Conservation (phyloP, 352 stramenopile species). For the Phytophthora pisi region DNA sequence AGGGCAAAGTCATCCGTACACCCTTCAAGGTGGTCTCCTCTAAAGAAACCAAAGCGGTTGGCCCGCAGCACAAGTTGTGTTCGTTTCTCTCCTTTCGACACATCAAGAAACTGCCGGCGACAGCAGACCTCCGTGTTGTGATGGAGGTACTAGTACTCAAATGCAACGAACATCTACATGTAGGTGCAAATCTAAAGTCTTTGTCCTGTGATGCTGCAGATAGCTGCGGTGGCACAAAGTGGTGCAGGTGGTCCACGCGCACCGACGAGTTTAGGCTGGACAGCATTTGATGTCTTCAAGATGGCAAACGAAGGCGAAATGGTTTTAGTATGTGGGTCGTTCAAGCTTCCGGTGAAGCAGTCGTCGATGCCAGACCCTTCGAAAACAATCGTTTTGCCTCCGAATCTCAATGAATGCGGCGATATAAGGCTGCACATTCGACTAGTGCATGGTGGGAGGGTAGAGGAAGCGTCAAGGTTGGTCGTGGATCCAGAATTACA, state of each 20-base stretch:
- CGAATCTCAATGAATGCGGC: slow-evolving; percentile 13
- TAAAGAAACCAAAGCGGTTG: slow-evolving; percentile 37
- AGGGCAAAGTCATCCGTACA: slow-evolving; percentile 39
- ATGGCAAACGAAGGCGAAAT: slow-evolving; percentile 10
- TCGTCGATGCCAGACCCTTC: slow-evolving; percentile 50
- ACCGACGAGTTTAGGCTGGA: slow-evolving; percentile 51
- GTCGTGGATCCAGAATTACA: slow-evolving; percentile 43
- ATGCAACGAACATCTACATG: neutral
- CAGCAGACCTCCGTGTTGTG: slow-evolving; percentile 36
- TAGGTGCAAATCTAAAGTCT: neutral
- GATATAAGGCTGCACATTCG: slow-evolving; percentile 43
- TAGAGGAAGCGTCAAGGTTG: slow-evolving; percentile 35
- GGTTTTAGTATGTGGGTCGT: slow-evolving; percentile 30
- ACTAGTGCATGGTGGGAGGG: slow-evolving; percentile 35
- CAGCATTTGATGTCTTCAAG: slow-evolving; percentile 43
- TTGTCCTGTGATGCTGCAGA: slow-evolving; percentile 20
- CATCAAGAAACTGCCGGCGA: slow-evolving; percentile 39
- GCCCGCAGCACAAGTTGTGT: slow-evolving; percentile 35
- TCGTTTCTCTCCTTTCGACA: slow-evolving; percentile 38
- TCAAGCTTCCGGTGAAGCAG: slow-evolving; percentile 49
- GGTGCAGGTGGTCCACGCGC: slow-evolving; percentile 1
- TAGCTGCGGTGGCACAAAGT: slow-evolving; percentile 23
- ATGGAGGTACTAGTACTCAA: slow-evolving; percentile 40
- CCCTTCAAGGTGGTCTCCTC: slow-evolving; percentile 47
- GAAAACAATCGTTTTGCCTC: slow-evolving; percentile 30